Base-by-base conservation (phyloP, 805 yeast species). In the Candida nanaspora region DNA sequence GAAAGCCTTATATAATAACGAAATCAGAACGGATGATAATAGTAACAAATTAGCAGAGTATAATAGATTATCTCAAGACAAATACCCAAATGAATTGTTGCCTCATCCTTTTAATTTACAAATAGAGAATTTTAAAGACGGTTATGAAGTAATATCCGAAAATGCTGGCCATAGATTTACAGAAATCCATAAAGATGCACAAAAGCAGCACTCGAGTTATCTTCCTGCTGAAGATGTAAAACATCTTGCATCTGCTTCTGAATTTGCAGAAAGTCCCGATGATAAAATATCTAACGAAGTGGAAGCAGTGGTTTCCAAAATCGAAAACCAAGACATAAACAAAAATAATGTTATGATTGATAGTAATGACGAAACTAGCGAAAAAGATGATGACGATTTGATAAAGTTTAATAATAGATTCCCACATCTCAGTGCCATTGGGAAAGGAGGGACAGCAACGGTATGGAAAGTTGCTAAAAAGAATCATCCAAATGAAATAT, bases 361-460 rank as follows among this genome's bases (percentile, higher is more conserved):
- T 33, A 14, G 21, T 20, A 14, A 33, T 13, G 10, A 31, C 11
- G 16, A 31, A 6, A 6, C 6, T 20, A 33, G 14, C 11, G 19
- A 8, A 3, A 20, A 33, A 4, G 14, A 20, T 4, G 21, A 20
- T 21, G 22, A 18, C 11, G 10, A n/a, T 31, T 6, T n/a, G 11
- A 31, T 18, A n/a, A 19, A 16, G 7, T 6, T 31, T 8, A n/a
- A n/a, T 8, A 3, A 16, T 6, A 15, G 20, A 18, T n/a, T 8
- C 5, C 3, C 18, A 16, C 21, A 13, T 19, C 14, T 31, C 3
- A 18, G 23, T 3, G 31, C 15, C 6, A 45, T 84, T 38, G 93
- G 89, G 3, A 74, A 72, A 41, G 93, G 94, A 37, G 89, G 89
- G 3, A 75, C 84, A 2, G 74, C 86, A 5, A 74, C 74, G 37